Conservation (phyloP, 2,329 filamentous ascomycete species). For the Eurotiales sp. region DNA sequence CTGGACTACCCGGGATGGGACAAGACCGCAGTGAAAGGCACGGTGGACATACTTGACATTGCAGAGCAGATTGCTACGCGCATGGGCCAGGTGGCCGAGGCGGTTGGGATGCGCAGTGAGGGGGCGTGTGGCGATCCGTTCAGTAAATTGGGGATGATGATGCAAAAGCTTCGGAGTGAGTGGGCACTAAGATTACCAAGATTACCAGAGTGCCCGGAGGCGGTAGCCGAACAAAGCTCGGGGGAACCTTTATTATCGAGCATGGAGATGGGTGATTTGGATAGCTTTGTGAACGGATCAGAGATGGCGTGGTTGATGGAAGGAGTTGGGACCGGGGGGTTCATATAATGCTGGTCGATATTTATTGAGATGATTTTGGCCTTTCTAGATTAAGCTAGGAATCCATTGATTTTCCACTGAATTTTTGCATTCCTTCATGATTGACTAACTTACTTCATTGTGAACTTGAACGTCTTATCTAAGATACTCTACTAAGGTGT, state of each 20-base stretch:
- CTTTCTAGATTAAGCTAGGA: no score
- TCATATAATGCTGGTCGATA: neutral
- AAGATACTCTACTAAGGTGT: no score
- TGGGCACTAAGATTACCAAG: neutral
- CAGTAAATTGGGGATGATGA: neutral
- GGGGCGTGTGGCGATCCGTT: slow-evolving; percentile 2
- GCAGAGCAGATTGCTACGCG: slow-evolving; percentile 26
- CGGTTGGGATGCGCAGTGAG: slow-evolving; percentile 9
- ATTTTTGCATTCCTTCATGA: no score
- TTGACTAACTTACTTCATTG: no score
- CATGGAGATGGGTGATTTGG: slow-evolving; percentile 3
- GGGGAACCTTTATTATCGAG: neutral
- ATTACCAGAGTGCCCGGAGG: neutral
- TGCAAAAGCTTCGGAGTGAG: neutral
- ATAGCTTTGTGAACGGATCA: slow-evolving; percentile 7
- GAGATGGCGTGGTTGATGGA: slow-evolving; percentile 8
- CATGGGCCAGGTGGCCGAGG: slow-evolving; percentile 13
- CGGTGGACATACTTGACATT: slow-evolving; percentile 34
- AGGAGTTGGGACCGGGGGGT: neutral
- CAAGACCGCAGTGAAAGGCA: slow-evolving; percentile 33
- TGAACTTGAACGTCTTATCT: no score
- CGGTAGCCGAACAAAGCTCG: neutral
- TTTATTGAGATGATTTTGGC: no score
- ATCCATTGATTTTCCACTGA: no score
- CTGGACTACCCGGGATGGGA: slow-evolving; percentile 44